These are phyloP conservation scores for Lachnellula subtilissima DNA, from an alignment of 2,329 filamentous ascomycete species.

Conservation along the genomic window DNA sequence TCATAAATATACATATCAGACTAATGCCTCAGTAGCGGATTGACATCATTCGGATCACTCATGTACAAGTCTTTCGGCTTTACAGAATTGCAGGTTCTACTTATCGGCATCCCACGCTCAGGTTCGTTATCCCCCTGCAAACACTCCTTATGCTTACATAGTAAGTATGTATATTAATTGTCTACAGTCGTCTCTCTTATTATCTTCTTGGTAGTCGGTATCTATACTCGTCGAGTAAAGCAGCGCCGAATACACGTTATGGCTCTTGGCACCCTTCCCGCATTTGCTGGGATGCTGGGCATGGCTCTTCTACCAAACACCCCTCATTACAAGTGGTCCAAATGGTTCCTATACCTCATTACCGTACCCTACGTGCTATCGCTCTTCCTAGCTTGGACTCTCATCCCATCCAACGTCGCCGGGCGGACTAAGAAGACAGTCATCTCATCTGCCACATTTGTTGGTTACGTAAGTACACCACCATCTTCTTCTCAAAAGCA, in stretches of 20 bases:
- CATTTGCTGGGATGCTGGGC: constrained; percentile 33
- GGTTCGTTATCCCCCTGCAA: constrained; percentile 26
- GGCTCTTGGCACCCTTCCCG: constrained; percentile 28
- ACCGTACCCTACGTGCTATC: constrained; percentile 56
- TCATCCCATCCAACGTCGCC: constrained; percentile 20
- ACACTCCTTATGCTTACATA: background rate
- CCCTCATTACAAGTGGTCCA: constrained; percentile 32
- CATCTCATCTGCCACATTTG: background rate
- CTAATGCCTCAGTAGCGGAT: constrained; percentile 15
- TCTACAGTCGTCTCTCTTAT: constrained; percentile 25
- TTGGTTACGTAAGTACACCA: constrained; percentile 60
- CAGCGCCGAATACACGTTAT: constrained; percentile 33
- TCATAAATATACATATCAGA: background rate
- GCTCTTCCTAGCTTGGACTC: constrained; percentile 31
- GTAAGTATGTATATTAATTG: background rate
- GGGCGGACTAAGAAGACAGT: background rate
- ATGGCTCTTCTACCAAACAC: constrained; percentile 34
- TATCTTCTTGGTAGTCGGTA: constrained; percentile 30
- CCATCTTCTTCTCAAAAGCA: constrained; percentile 58
- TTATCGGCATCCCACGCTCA: constrained; percentile 38
- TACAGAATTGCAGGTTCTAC: constrained; percentile 30
- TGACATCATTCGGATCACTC: constrained; percentile 34
- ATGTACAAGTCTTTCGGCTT: constrained; percentile 25
- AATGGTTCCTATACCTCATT: constrained; percentile 41
- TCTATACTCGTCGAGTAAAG: constrained; percentile 29